Base-by-base conservation (phyloP, 2,329 filamentous ascomycete species). In the Colletotrichum lini region DNA sequence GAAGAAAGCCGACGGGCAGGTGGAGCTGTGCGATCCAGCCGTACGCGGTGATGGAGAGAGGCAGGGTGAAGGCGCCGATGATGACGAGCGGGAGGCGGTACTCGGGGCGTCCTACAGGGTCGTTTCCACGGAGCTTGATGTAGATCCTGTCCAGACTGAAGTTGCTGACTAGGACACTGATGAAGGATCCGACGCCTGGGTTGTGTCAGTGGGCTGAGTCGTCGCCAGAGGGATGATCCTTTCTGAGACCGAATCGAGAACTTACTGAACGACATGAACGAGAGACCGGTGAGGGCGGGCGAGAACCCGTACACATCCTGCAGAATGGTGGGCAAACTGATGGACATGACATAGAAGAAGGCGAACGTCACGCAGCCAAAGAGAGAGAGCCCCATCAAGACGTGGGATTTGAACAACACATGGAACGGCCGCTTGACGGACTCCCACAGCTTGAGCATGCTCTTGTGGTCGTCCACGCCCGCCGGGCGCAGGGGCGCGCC, bases 241-340 rank as follows among this genome's bases (percentile, higher is more conserved):
- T 30, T 35, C 1, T 5, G 6, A 21, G 16, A 35, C 45, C 0
- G 2, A 16, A 12, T n/a, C 0, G 3, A 15, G 16, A 16, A 76
- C 83, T 78, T 75, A 85, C 88, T 91, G 68, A 90, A 90, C 2
- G 79, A 77, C 23, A 91, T 79, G 73, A 91, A 90, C 0, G 86
- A 81, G 0, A 82, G 80, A 2, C 90, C 90, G 0, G 85, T 86
- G 42, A 82, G 78, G 0, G 87, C 83, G 0, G 89, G 85, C 0
- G 86, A 84, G 45, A 89, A 82, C 12, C 80, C 77, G 73, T 90
- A 90, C 1, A 82, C 73, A 1, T 82, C 79, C 72, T 85, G 78
- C 53, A 89, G 80, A 15, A 90, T 85, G 38, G 83, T 79, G 8
- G 88, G 84, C 68, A 90, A 78, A 2, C 87, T 88, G 8, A 87